Percentiles rank a stretch among this genome's conserved stretches.
Conservation (phyloP, 176 grass and related monocot genomes). For the Carex parvula region DNA sequence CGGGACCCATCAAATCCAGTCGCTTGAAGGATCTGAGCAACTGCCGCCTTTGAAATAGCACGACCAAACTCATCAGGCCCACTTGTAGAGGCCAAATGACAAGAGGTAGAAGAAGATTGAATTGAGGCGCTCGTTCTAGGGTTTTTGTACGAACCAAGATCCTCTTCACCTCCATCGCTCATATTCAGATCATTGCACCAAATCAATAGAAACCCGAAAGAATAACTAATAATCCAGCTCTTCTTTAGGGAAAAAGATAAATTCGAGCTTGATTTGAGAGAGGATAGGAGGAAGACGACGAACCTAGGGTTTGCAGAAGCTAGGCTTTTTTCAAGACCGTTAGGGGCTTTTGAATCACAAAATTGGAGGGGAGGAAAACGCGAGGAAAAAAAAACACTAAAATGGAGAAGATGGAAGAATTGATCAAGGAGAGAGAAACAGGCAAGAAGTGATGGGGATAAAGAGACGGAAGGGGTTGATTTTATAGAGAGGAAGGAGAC, state of each 20-base stretch:
- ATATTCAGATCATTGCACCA: constrained; percentile 23
- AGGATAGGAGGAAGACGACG: neutral
- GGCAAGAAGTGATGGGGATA: neutral
- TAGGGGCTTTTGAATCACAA: neutral
- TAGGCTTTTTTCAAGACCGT: neutral
- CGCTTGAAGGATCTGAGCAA: constrained; percentile 45
- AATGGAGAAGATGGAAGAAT: constrained; percentile 3
- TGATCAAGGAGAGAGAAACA: neutral
- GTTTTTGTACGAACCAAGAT: constrained; percentile 6
- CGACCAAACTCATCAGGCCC: constrained; percentile 41
- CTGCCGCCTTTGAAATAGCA: constrained; percentile 38
- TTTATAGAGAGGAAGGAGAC: constrained; percentile 27
- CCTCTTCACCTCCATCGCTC: constrained; percentile 32
- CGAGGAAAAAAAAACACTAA: neutral
- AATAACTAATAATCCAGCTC: neutral
- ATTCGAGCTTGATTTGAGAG: neutral
- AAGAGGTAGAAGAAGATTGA: neutral
- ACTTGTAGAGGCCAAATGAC: neutral
- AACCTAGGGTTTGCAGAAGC: constrained; percentile 30
- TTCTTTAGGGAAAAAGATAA: neutral
- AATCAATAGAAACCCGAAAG: neutral
- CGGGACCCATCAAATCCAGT: constrained; percentile 37
- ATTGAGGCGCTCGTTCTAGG: neutral
- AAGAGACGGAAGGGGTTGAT: constrained; percentile 10
- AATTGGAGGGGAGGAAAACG: neutral